Conservation (phyloP, 2,329 filamentous ascomycete genomes). For the Sordariomycetes sp. region DNA sequence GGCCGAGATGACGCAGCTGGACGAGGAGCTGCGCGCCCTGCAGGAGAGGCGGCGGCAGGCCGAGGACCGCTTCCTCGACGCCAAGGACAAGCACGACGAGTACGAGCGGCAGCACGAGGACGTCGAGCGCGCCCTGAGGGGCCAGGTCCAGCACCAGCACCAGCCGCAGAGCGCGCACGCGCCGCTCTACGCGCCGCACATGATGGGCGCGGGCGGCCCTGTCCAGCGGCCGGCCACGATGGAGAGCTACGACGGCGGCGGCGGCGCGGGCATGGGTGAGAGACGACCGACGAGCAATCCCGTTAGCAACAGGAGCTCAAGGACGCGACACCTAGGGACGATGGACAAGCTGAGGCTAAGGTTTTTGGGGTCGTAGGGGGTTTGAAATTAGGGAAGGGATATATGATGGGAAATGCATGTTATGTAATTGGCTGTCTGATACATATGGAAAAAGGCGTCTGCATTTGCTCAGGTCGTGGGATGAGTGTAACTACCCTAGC, state of each 20-base stretch:
- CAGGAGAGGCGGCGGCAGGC: slow-evolving; percentile 29
- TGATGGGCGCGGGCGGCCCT: neutral
- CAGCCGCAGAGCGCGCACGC: slow-evolving; percentile 2
- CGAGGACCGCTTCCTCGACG: slow-evolving; percentile 30
- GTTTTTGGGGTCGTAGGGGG: slow-evolving; percentile 9
- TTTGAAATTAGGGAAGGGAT: too few relatives aligned
- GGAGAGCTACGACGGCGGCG: slow-evolving; percentile 7
- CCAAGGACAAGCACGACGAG: slow-evolving; percentile 33
- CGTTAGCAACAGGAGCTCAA: slow-evolving; percentile 6
- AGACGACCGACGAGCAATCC: slow-evolving; percentile 5
- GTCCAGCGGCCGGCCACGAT: slow-evolving; percentile 1
- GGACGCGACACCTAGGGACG: slow-evolving; percentile 4
- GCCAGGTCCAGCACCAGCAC: slow-evolving; percentile 14
- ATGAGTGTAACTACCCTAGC: too few relatives aligned
- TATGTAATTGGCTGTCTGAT: too few relatives aligned
- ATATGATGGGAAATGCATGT: too few relatives aligned
- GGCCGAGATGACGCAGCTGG: slow-evolving; percentile 29
- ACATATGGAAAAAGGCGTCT: too few relatives aligned
- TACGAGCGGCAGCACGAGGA: slow-evolving; percentile 30
- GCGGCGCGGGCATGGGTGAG: too few relatives aligned
- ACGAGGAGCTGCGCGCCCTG: slow-evolving; percentile 30
- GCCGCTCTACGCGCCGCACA: slow-evolving; percentile 1
- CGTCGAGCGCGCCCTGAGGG: slow-evolving; percentile 30
- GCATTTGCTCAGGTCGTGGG: too few relatives aligned
- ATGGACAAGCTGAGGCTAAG: slow-evolving; percentile 8